Conservation (phyloP, 345 rosid genomes). For the Pugionium dolabratum region DNA sequence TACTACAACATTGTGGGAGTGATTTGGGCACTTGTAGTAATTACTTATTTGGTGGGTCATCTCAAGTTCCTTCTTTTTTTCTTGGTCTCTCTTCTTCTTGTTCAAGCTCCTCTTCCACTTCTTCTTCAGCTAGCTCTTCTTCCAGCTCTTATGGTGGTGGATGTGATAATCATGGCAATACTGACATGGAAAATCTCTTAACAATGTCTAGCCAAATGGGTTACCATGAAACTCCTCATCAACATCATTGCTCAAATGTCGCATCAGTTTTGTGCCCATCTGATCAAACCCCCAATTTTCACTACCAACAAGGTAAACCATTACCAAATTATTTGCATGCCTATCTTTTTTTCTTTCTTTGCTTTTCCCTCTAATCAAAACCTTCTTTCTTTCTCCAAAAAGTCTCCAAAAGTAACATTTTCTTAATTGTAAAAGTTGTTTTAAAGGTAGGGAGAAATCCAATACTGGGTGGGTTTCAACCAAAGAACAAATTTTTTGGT, state of each 20-base stretch:
- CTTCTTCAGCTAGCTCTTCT: conserved; percentile 49
- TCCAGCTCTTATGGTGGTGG: conserved; percentile 51
- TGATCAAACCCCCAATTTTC: conserved; percentile 62
- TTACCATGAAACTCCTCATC: conserved; percentile 55
- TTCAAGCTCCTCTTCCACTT: conserved; percentile 44
- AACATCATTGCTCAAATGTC: conserved; percentile 41
- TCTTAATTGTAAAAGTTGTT: conserved; percentile 16
- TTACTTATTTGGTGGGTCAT: conserved; percentile 40
- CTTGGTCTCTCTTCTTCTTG: conserved; percentile 37
- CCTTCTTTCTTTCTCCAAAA: conserved; percentile 43
- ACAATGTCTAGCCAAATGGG: conserved; percentile 66
- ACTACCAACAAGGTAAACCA: conserved; percentile 65
- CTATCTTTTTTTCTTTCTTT: conserved; percentile 18
- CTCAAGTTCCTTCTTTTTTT: conserved; percentile 36
- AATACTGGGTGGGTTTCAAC: conserved; percentile 38
- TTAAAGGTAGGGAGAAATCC: conserved; percentile 12
- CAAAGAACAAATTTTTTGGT: conserved; percentile 19
- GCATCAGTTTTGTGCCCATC: conserved; percentile 59
- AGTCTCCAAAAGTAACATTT: conserved; percentile 25
- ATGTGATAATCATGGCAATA: conserved; percentile 36
- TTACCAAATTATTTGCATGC: conserved; percentile 33
- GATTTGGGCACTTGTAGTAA: conserved; percentile 38
- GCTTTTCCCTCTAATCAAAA: conserved; percentile 15
- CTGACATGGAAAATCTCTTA: conserved; percentile 51
- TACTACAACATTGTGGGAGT: conserved; percentile 37